Evolutionary conservation across 306 rosid genomes (phyloP).

Genomic region (Macrotyloma uniflorum): DNA sequence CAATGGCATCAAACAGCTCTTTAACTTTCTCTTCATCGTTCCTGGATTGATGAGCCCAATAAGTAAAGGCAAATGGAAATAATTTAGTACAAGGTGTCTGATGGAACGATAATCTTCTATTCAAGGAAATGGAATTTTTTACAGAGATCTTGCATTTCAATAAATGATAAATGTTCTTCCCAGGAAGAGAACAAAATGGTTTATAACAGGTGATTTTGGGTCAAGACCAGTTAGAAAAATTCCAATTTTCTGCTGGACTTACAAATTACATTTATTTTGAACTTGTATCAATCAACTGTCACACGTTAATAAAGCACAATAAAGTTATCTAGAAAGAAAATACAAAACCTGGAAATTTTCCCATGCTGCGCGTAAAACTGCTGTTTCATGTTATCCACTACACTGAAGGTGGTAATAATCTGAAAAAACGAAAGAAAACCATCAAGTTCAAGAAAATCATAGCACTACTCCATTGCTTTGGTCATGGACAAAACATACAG

Average conservation of each 20-base stretch:
- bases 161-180: neutral
- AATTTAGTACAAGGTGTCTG: neutral
- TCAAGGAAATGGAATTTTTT: neutral
- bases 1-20: constrained; percentile 76
- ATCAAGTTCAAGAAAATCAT: constrained; percentile 12
- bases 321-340: constrained; percentile 28
- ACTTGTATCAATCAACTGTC: constrained; percentile 19
- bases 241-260: neutral
- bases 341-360: constrained; percentile 65
- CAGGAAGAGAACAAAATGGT: constrained; percentile 3
- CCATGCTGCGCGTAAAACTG: constrained; percentile 76
- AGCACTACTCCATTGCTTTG: neutral
- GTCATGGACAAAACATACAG: constrained; percentile 27
- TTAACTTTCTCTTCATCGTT: constrained; percentile 73
- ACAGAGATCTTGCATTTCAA: neutral
- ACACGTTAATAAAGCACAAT: constrained; percentile 1
- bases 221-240: constrained; percentile 4
- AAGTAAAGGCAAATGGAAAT: constrained; percentile 3
- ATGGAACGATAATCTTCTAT: neutral
- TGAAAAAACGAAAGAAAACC: constrained; percentile 50
- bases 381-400: constrained; percentile 91
- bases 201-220: constrained; percentile 1
- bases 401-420: constrained; percentile 96
- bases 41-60: constrained; percentile 55
- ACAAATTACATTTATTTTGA: constrained; percentile 22